Conservation (phyloP, 371 early-diverging fungal species). For the Haplosporangium sp. region DNA sequence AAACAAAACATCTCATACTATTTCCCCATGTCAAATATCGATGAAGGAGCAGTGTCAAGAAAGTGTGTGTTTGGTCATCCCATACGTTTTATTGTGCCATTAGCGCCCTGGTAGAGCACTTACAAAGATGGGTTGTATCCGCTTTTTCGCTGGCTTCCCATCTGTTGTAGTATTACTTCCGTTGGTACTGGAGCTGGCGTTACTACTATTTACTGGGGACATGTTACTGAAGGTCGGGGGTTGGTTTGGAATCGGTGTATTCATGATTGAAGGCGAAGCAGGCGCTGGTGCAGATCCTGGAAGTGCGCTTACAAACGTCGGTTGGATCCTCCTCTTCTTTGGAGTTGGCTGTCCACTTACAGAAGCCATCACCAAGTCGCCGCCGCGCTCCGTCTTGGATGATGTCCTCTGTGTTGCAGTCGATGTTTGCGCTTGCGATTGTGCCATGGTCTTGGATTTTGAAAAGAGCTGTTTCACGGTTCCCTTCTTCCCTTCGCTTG, state of each 20-base stretch:
- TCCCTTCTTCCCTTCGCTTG: constrained; percentile 20
- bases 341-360: constrained; percentile 26
- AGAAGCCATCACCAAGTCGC: constrained; percentile 38
- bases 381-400: constrained; percentile 44
- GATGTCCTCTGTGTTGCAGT: constrained; percentile 7
- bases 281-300: constrained; percentile 15
- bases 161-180: neutral
- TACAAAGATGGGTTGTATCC: constrained; percentile 50
- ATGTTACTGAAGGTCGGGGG: neutral
- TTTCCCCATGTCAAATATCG: too few species aligned
- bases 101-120: constrained; percentile 46
- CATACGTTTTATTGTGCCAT: neutral
- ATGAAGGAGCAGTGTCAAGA: too few species aligned
- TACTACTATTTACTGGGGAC: neutral
- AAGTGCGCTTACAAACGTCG: constrained; percentile 40
- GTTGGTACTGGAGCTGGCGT: constrained; percentile 1
- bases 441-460: constrained; percentile 17
- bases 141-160: constrained; percentile 28
- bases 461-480: constrained; percentile 22
- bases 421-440: neutral
- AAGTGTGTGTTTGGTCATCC: too few species aligned
- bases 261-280: neutral
- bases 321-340: constrained; percentile 46
- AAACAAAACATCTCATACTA: too few species aligned
- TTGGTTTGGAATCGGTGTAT: too few species aligned